phyloP scores from a whole-genome alignment of 2,329 filamentous ascomycete genomes.

The Phaeosphaeria sp. region DNA sequence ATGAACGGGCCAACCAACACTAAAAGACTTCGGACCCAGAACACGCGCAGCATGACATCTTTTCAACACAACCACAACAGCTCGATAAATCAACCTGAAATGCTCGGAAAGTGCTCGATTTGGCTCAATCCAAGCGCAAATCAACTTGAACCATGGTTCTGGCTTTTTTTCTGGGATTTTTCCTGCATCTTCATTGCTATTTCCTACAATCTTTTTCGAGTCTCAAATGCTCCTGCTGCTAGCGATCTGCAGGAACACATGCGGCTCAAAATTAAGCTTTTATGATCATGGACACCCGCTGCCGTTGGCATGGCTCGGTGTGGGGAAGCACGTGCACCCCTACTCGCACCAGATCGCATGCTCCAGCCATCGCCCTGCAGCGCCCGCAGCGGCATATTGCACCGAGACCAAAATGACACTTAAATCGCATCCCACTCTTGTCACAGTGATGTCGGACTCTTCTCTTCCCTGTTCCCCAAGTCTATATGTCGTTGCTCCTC shows the following conservation, averaged over 20 bases:
- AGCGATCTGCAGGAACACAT: constrained; percentile 46
- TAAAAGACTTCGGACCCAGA: background rate
- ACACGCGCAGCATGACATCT: constrained; percentile 14
- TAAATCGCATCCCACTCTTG: background rate
- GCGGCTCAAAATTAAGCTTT: constrained; percentile 46
- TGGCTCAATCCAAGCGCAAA: constrained; percentile 6
- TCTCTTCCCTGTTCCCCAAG: background rate
- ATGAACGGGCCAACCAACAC: constrained; percentile 14
- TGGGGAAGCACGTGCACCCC: constrained; percentile 39
- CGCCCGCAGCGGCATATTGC: background rate
- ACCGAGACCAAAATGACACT: background rate
- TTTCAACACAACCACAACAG: constrained; percentile 23
- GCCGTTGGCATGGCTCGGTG: constrained; percentile 30
- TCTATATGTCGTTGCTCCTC: background rate
- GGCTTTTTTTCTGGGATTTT: constrained; percentile 40
- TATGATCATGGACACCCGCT: constrained; percentile 20
- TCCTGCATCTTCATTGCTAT: constrained; percentile 8
- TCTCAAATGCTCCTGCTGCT: constrained; percentile 31
- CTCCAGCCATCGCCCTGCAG: background rate
- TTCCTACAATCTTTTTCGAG: constrained; percentile 16
- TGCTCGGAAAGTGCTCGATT: background rate
- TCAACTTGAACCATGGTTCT: constrained; percentile 9
- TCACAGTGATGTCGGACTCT: background rate
- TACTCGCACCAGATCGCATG: constrained; percentile 14
- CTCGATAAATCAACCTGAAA: constrained; percentile 13